These are phyloP conservation scores for Arbutus unedo DNA, from an alignment of 148 eudicot genomes.

Conservation along the genomic window DNA sequence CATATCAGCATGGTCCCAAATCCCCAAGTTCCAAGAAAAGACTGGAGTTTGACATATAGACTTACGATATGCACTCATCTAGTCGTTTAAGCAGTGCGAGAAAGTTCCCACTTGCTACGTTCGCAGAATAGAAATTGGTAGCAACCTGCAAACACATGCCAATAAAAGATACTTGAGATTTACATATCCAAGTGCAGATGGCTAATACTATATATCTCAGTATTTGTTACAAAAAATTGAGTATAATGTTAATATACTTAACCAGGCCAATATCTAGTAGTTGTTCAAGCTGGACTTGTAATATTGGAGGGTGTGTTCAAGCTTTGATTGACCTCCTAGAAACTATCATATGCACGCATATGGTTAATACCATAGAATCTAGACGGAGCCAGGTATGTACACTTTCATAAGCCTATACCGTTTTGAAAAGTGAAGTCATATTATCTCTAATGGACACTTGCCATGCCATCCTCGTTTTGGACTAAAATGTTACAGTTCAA, in stretches of 20 bases:
- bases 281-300: not conserved
- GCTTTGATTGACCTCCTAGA: not conserved
- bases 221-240: not conserved
- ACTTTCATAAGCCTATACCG: not conserved
- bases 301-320: not conserved
- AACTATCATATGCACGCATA: not conserved
- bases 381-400: not conserved
- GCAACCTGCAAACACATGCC: constrained; percentile 64
- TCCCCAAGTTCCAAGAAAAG: not conserved
- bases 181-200: not conserved
- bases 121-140: constrained; percentile 86
- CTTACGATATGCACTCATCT: constrained; percentile 97
- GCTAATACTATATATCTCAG: not conserved
- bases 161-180: constrained; percentile 12
- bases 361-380: not conserved
- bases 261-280: not conserved
- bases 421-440: not conserved
- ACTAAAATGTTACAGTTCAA: not conserved
- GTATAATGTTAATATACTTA: not conserved
- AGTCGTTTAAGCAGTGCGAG: constrained; percentile 84
- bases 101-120: constrained; percentile 71
- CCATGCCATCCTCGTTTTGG: not conserved
- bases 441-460: not conserved
- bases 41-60: constrained; percentile 11
- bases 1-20: not conserved